phyloP scores from a whole-genome alignment of 1,284 basidiomycete species.

The Laetiporus sulphureus region DNA sequence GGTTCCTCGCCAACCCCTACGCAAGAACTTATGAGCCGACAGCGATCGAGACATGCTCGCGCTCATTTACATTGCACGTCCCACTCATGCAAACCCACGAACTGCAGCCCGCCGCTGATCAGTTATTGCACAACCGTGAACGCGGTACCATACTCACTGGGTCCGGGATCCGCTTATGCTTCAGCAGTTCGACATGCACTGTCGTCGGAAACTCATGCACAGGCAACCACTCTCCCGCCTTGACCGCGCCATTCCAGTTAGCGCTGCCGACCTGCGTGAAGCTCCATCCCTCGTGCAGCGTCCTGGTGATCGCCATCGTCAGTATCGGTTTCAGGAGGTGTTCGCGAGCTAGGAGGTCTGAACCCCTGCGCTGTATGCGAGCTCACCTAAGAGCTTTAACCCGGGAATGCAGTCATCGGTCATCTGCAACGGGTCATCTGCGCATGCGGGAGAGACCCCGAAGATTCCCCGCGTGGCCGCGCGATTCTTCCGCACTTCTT shows the following conservation, averaged over 20 bases:
- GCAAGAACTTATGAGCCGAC: neutral
- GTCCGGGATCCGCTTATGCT: constrained; percentile 67
- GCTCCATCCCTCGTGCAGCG: constrained; percentile 44
- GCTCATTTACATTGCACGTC: constrained; percentile 70
- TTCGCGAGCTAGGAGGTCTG: too few species aligned
- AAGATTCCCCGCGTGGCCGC: too few species aligned
- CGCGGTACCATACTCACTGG: constrained; percentile 46
- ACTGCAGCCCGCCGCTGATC: too few species aligned
- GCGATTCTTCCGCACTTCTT: too few species aligned
- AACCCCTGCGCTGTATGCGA: too few species aligned
- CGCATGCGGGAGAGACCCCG: too few species aligned
- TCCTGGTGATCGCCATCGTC: constrained; percentile 12
- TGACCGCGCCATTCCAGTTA: constrained; percentile 44
- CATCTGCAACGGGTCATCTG: too few species aligned
- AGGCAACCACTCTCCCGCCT: constrained; percentile 60
- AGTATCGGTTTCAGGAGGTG: too few species aligned
- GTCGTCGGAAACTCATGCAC: constrained; percentile 69
- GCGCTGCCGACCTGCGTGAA: constrained; percentile 66
- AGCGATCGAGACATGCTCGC: neutral
- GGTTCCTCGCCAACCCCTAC: constrained; percentile 81
- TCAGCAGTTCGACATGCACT: constrained; percentile 80
- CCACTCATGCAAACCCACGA: constrained; percentile 76
- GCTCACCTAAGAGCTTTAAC: too few species aligned
- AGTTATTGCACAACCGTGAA: neutral
- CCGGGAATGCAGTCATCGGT: too few species aligned